Conservation (phyloP, 257 asterid genomes). For the Cynanchum wilfordii region DNA sequence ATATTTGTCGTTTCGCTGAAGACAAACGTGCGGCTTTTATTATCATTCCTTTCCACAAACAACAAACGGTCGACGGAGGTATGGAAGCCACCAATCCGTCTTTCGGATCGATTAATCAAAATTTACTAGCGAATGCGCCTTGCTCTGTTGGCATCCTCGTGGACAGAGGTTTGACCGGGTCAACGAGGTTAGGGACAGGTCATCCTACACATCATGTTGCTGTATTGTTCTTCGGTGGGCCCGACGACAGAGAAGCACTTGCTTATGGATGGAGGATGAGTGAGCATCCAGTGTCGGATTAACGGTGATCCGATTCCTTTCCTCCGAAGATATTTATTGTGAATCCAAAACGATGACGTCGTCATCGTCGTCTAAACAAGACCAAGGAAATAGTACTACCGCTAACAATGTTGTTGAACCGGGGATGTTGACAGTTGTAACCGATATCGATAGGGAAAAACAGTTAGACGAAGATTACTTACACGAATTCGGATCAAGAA, state of each 20-base stretch:
- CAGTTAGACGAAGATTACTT: constrained; percentile 58
- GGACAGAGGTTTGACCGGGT: constrained; percentile 76
- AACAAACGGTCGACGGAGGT: constrained; percentile 94
- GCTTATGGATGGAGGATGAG: constrained; percentile 75
- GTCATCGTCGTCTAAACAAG: too few relatives aligned
- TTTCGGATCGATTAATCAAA: constrained; percentile 64
- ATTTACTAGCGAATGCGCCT: constrained; percentile 68
- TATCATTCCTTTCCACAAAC: constrained; percentile 83
- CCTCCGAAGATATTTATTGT: constrained; percentile 26
- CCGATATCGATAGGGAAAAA: constrained; percentile 47
- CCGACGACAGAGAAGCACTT: constrained; percentile 80
- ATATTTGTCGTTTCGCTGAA: constrained; percentile 67
- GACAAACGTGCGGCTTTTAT: constrained; percentile 70
- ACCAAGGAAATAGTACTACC: too few relatives aligned
- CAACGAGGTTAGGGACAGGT: constrained; percentile 50
- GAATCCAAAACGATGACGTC: background rate
- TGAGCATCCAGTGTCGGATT: constrained; percentile 51
- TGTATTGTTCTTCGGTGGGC: constrained; percentile 77
- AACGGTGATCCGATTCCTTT: constrained; percentile 55
- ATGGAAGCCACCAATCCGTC: constrained; percentile 80
- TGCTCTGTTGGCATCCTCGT: constrained; percentile 87
- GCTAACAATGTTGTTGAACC: constrained; percentile 16
- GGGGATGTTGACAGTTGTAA: constrained; percentile 30
- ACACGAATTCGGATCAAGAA: constrained; percentile 46
- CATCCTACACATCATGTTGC: constrained; percentile 56